Evolutionary conservation across 2,329 filamentous ascomycete species (phyloP).

Genomic region (Penicillium sp.): DNA sequence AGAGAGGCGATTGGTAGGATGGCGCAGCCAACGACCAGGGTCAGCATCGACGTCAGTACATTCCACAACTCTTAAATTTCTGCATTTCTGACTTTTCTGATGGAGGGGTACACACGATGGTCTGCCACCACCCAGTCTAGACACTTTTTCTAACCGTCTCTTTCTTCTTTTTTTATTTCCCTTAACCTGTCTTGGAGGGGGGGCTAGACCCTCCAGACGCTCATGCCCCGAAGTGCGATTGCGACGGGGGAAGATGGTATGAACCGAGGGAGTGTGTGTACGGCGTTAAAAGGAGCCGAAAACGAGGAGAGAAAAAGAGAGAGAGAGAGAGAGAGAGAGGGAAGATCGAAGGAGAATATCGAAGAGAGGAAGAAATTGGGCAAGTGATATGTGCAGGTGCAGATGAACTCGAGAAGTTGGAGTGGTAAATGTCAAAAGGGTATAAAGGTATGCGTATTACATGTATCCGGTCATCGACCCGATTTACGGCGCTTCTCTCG

Average conservation of each 20-base stretch:
- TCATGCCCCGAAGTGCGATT: constrained; percentile 27
- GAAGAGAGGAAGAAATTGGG: constrained; percentile 5
- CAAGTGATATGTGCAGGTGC: constrained; percentile 10
- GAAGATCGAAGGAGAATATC: constrained; percentile 4
- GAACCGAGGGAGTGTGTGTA: background rate
- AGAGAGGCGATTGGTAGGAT: constrained; percentile 20
- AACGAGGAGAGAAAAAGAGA: constrained; percentile 1
- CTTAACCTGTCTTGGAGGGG: constrained; percentile 17
- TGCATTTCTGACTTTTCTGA: background rate
- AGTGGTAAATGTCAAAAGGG: background rate
- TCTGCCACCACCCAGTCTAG: constrained; percentile 10
- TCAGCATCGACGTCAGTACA: constrained; percentile 15
- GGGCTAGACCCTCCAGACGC: constrained; percentile 33
- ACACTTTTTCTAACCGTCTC: background rate
- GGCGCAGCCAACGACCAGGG: constrained; percentile 20
- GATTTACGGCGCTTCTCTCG: constrained; percentile 24
- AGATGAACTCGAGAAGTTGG: constrained; percentile 3
- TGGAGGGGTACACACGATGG: constrained; percentile 8
- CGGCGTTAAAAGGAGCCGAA: background rate
- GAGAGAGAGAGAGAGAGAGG: constrained; percentile 4
- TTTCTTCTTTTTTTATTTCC: background rate
- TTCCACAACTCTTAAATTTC: background rate
- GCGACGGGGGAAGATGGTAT: constrained; percentile 1
- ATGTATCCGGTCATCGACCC: background rate
- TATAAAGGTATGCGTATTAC: constrained; percentile 7